These are phyloP conservation scores for Tolypocladium sp. DNA, from an alignment of 2,329 filamentous ascomycete species.

Conservation along the genomic window DNA sequence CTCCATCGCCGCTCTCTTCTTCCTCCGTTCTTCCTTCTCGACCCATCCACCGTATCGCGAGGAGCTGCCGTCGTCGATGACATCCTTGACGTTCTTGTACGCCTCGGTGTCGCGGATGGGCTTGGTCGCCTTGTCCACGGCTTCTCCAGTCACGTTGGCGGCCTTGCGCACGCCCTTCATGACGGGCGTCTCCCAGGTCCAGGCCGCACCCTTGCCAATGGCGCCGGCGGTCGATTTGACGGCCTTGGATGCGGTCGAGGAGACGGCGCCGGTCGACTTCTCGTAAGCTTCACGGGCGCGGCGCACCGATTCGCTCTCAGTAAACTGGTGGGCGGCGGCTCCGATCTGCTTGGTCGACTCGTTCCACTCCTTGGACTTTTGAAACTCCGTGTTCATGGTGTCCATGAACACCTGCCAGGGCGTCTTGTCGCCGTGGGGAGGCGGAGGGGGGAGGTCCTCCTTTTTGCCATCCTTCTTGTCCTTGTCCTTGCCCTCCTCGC, in stretches of 20 bases:
- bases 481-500: constrained; percentile 31
- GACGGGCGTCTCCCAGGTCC: constrained; percentile 94
- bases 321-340: constrained; percentile 81
- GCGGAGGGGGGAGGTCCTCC: constrained; percentile 70
- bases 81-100: constrained; percentile 89
- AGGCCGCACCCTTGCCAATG: constrained; percentile 83
- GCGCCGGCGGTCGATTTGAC: constrained; percentile 78
- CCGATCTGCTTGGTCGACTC: constrained; percentile 94
- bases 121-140: constrained; percentile 87
- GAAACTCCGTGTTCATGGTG: constrained; percentile 88
- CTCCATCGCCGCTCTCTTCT: constrained; percentile 65
- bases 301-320: constrained; percentile 84
- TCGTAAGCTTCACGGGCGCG: constrained; percentile 80
- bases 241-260: constrained; percentile 67
- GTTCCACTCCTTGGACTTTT: constrained; percentile 98
- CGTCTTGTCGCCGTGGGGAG: constrained; percentile 96
- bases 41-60: constrained; percentile 94
- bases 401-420: constrained; percentile 99
- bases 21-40: constrained; percentile 88
- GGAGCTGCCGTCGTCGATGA: constrained; percentile 94
- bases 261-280: constrained; percentile 74
- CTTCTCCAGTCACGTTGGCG: constrained; percentile 76
- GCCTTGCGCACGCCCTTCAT: constrained; percentile 86
- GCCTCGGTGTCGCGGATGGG: constrained; percentile 91
- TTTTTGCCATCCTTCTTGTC: constrained; percentile 50